Base-by-base conservation (phyloP, 148 eudicot genomes). In the Selenicereus undatus region DNA sequence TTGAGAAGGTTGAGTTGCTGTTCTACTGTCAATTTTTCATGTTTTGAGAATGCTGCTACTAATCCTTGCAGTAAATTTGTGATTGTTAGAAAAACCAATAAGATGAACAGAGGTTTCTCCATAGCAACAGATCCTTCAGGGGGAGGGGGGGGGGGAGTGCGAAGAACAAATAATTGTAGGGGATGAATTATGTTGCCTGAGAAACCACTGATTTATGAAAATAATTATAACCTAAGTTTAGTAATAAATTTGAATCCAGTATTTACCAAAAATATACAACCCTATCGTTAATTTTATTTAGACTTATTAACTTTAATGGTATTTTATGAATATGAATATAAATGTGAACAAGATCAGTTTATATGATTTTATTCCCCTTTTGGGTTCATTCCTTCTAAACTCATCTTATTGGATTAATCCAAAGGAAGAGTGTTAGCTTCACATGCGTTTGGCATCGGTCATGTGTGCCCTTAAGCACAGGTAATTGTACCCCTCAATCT, bases 391-490 rank as follows among this genome's bases (percentile, higher is more conserved):
- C 2, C 32, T 32, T 32, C 32, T 32, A 32, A 32, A 2, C 2
- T 32, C 32, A 32, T 32, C 32, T 32, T 32, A 32, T 32, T 32
- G 32, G 2, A 32, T 32, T 32, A 32, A 32, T 32, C 32, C 32
- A 32, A 32, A 32, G 32, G 32, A 32, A 32, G 32, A 32, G 32
- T 32, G 1, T 0, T 32, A 81, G 97, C 90, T 77, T 92, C 97
- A 27, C 97, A 93, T 75, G 94, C 93, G 56, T 91, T 90, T 85
- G 94, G 91, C 73, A 89, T 93, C 50, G 94, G 94, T 72, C 97
- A 91, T 76, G 83, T 91, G 71, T 89, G 91, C 78, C 97, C 97
- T 21, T 91, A 91, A 85, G 93, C 97, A 48, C 97, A 91, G 93
- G 94, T 91, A 22, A 24, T 22, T 75, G 16, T 0, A 12, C n/a